phyloP scores from a whole-genome alignment of 495 filamentous ascomycete species.

The Delitschia confertaspora region DNA sequence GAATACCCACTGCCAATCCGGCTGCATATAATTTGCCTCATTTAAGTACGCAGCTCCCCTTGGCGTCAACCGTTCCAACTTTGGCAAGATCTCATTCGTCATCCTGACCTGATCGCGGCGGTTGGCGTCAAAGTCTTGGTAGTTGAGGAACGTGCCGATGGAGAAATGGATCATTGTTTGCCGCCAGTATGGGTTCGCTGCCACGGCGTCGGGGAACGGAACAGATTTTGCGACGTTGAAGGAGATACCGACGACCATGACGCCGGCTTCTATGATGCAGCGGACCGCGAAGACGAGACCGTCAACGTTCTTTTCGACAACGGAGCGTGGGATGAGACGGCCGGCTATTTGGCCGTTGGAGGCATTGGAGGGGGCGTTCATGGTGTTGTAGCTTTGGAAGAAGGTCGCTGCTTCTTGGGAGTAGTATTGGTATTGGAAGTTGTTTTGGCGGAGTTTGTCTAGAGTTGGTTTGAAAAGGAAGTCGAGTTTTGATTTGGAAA shows the following conservation, averaged over 20 bases:
- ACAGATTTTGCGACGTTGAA: constrained; percentile 35
- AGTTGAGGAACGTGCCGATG: constrained; percentile 1
- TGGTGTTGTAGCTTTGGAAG: constrained; percentile 4
- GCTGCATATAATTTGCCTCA: constrained; percentile 39
- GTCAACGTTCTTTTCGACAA: constrained; percentile 44
- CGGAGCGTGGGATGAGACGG: constrained; percentile 47
- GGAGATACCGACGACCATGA: no score
- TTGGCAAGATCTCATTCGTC: constrained; percentile 9
- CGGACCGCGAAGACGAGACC: constrained; percentile 37
- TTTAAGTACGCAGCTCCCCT: constrained; percentile 40
- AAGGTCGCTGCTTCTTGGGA: constrained; percentile 7
- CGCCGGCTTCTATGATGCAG: constrained; percentile 38
- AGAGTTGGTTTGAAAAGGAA: constrained; percentile 7
- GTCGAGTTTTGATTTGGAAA: constrained; percentile 4
- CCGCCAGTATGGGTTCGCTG: constrained; percentile 12
- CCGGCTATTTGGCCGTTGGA: constrained; percentile 31
- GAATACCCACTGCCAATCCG: constrained; percentile 17
- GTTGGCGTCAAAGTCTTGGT: constrained; percentile 1
- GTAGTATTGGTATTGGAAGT: constrained; percentile 10
- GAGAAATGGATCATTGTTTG: constrained; percentile 2
- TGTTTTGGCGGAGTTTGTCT: not conserved
- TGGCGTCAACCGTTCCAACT: constrained; percentile 23
- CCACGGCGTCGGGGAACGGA: constrained; percentile 21
- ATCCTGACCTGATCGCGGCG: constrained; percentile 1
- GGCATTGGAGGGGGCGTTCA: constrained; percentile 11